Conservation (phyloP, 805 yeast genomes). For the Ogataea chonburiensis region DNA sequence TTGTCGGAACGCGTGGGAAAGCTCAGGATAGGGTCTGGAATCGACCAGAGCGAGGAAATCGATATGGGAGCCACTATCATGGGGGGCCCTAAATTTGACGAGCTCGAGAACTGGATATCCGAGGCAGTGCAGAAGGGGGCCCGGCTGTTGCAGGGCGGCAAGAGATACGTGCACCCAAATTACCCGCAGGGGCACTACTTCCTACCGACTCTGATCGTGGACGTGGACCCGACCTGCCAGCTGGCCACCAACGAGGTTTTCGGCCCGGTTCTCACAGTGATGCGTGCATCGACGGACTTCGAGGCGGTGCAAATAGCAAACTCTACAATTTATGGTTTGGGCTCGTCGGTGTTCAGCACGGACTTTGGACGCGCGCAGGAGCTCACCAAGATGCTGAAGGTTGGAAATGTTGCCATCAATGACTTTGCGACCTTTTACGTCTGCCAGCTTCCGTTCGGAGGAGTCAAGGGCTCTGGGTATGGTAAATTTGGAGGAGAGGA, state of each 20-base stretch:
- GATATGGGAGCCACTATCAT: conserved; percentile 97
- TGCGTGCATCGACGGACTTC: conserved; percentile 64
- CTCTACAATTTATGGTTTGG: conserved; percentile 84
- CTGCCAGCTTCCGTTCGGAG: conserved; percentile 97
- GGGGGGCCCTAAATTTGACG: conserved; percentile 62
- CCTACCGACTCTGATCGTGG: conserved; percentile 82
- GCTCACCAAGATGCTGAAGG: conserved; percentile 61
- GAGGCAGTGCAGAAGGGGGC: conserved; percentile 87
- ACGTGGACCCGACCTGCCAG: conserved; percentile 72
- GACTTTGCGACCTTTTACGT: conserved; percentile 97
- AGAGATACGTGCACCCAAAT: conserved; percentile 77
- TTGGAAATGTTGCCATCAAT: conserved; percentile 95
- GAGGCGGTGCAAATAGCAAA: conserved; percentile 80
- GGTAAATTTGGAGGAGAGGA: conserved; percentile 99
- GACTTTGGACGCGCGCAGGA: conserved; percentile 54
- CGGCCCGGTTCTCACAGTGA: conserved; percentile 84
- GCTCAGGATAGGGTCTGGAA: conserved; percentile 83
- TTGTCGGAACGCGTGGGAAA: conserved; percentile 56
- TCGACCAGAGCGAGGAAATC: conserved; percentile 85
- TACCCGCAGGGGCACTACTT: conserved; percentile 96
- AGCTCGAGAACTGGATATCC: conserved; percentile 61
- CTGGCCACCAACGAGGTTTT: conserved; percentile 90
- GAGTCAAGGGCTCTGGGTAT: conserved; percentile 87
- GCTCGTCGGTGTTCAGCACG: conserved; percentile 84
- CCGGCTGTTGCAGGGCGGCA: conserved; percentile 74